These are phyloP conservation scores for Planoprotostelium fungivorum DNA, from an alignment of 78 protist genomes.

Conservation along the genomic window DNA sequence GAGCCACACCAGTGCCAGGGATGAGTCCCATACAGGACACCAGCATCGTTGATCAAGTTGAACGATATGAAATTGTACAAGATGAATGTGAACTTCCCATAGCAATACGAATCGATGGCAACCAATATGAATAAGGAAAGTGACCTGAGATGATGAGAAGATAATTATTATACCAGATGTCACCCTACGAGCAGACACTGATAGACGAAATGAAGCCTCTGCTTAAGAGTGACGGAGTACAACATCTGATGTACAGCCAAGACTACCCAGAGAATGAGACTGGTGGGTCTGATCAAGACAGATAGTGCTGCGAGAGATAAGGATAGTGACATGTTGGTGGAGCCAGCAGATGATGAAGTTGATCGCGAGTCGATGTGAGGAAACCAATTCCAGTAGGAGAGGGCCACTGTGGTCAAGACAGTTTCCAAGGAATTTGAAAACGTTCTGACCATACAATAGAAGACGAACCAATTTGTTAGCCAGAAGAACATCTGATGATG, in stretches of 20 bases:
- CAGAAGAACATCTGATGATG: background rate
- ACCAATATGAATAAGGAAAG: background rate
- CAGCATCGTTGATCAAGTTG: constrained; percentile 12
- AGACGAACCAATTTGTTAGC: background rate
- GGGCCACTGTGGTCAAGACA: background rate
- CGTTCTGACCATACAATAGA: constrained; percentile 9
- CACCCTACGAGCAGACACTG: background rate
- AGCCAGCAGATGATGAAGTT: too few species aligned
- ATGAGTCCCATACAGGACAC: constrained; percentile 35
- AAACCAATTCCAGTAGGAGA: background rate
- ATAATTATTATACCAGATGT: background rate
- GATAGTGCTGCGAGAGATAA: background rate
- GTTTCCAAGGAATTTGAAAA: constrained; percentile 13
- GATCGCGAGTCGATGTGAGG: too few species aligned
- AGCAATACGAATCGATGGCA: background rate
- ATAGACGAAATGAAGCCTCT: background rate
- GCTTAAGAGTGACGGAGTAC: background rate
- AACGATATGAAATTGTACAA: constrained; percentile 10
- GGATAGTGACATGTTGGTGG: background rate
- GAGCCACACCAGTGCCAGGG: constrained; percentile 62
- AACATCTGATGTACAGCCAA: background rate
- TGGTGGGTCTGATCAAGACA: background rate
- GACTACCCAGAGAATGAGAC: background rate
- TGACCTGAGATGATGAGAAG: background rate
- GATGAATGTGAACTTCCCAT: background rate